phyloP scores from a whole-genome alignment of 805 yeast species.

The Suhomyces sp. region DNA sequence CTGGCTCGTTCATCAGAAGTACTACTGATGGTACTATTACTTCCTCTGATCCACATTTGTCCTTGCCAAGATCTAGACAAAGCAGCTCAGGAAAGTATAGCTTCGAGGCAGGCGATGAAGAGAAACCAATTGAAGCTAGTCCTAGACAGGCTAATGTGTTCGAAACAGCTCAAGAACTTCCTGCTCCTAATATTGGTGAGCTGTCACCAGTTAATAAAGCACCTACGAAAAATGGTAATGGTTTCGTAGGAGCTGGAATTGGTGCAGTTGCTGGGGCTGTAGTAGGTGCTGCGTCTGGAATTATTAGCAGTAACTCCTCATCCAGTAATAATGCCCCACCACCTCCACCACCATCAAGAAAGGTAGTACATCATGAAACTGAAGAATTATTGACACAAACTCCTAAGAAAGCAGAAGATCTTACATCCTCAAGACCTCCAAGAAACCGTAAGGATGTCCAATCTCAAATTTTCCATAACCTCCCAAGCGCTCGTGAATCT shows the following conservation, averaged over 20 bases:
- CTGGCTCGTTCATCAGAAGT: neutral
- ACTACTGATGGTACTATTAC: constrained; percentile 2
- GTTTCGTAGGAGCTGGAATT: constrained; percentile 2
- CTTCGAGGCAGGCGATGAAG: constrained; percentile 43
- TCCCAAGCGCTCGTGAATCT: constrained; percentile 41
- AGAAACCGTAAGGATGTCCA: constrained; percentile 43
- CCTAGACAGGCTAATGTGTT: constrained; percentile 17
- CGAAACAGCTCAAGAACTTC: constrained; percentile 3
- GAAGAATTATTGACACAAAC: neutral
- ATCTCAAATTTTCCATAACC: constrained; percentile 47
- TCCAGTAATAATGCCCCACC: too few species aligned
- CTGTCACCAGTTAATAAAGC: constrained; percentile 6
- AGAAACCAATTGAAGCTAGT: constrained; percentile 27
- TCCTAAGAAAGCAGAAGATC: neutral
- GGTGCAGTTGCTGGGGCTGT: constrained; percentile 6
- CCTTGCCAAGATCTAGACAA: constrained; percentile 17
- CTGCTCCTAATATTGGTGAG: constrained; percentile 8
- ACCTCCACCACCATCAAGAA: constrained; percentile 59
- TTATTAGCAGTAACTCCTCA: too few species aligned
- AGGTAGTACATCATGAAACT: constrained; percentile 33
- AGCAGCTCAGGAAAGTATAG: constrained; percentile 27
- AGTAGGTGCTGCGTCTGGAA: constrained; percentile 1
- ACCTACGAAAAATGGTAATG: neutral
- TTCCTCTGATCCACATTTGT: constrained; percentile 9
- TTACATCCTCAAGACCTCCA: constrained; percentile 1